Evolutionary conservation across 495 filamentous ascomycete species (phyloP), one percentile per base, ranked within the genome.

Genomic region (Trichocladium antarcticum): DNA sequence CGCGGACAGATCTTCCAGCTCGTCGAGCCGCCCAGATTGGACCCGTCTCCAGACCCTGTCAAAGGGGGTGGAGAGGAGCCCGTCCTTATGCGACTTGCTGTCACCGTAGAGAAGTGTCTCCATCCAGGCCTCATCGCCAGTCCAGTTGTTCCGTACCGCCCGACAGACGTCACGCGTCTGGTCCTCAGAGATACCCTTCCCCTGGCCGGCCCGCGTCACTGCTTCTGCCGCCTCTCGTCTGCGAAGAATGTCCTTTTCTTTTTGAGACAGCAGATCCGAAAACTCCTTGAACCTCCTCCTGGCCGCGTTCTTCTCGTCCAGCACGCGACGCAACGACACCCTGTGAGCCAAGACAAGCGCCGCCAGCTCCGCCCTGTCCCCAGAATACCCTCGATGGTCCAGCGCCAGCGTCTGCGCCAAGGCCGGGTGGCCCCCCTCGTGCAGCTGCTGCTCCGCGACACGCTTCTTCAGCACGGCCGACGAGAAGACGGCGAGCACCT

Each of bases 401-500:
- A 78, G 71, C 6, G 85, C 76, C n/a, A 93, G 49, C 14, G 61
- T 70, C 61, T 79, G 70, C 5, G 80, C 81, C 24, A 76, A 60
- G 56, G 66, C 59, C 60, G 71, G 55, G 54, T 58, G 54, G 51
- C 39, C 40, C 2, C 48, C 45, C 11, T 48, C 51, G 44, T 67
- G 66, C 21, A 64, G 50, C 42, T 56, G 70, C 56, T 58, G 62
- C 51, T 73, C 69, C 0, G 72, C 66, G 19, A 83, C 63, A 9
- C 76, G 54, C 56, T 84, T 89, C 61, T 83, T 84, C 42, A 95
- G 64, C 11, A 94, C 87, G 0, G 78, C 74, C 17, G 81, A 83
- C 6, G 89, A 92, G 61, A 95, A 93, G 0, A 76, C 74, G 10
- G 82, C 77, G 10, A 94, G 72, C 1, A 90, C 64, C 64, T 95